Base-by-base conservation (phyloP, 345 rosid species). In the Physaria fendleri region DNA sequence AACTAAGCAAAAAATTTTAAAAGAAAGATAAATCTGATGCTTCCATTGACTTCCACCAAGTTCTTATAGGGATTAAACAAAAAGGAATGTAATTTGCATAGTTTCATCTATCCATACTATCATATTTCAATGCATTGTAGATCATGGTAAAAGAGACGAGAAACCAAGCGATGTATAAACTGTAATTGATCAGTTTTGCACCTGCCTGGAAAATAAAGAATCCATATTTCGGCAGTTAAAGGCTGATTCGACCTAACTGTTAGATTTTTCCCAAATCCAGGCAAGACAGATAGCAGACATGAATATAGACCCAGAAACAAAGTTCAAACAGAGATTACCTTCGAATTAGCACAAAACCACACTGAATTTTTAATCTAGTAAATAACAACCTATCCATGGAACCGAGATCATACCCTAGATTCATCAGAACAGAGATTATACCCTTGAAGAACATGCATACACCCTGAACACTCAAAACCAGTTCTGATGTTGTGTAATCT, bases 341-440 rank as follows among this genome's bases (percentile, higher is more conserved):
- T 55, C 33, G 9, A 55, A 55, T 55, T 5, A 55, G 32, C 22
- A 14, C 45, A 54, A 38, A 22, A 23, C 11, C 46, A 54, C 59
- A 32, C 41, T 32, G 9, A 5, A 44, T 22, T 5, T 10, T 22
- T 9, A 51, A 16, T 32, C 32, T 3, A 44, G 3, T 4, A 23
- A 2, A 44, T n/a, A 38, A 38, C 4, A 14, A 14, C 14, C 42
- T 37, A 14, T 39, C 9, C 43, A 2, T 0, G 5, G 43, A 39
- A 51, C 10, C 17, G 4, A 20, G 2, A 32, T 10, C 5, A 17
- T 11, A 32, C 24, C 6, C 14, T 32, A 21, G 48, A 57, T 17
- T 41, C 8, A 18, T 40, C n/a, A 57, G 18, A 28, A 41, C 49
- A 56, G 37, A 2, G 14, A 3, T 7, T 8, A 6, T n/a, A n/a